Evolutionary conservation across 306 rosid species (phyloP).

Genomic region (Quercus parvula): DNA sequence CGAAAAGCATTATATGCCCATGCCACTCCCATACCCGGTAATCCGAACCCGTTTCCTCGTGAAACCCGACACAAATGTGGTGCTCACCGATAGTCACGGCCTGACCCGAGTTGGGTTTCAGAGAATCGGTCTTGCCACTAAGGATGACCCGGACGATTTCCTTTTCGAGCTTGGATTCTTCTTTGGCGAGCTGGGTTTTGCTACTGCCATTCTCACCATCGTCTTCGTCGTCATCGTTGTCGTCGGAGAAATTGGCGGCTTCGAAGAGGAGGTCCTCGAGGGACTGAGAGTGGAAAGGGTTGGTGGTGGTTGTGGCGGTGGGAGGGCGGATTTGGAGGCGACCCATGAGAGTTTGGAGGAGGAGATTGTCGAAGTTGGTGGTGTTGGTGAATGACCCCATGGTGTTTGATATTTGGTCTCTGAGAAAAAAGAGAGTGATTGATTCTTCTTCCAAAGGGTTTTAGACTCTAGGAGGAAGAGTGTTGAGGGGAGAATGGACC

Average conservation of each 20-base stretch:
- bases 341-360: slow-evolving; percentile 68
- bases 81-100: slow-evolving; percentile 75
- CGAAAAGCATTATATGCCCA: slow-evolving; percentile 81
- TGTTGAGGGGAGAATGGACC: no score
- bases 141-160: slow-evolving; percentile 62
- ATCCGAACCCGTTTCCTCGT: slow-evolving; percentile 69
- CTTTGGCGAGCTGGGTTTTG: slow-evolving; percentile 46
- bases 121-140: slow-evolving; percentile 49
- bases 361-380: slow-evolving; percentile 51
- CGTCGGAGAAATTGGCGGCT: slow-evolving; percentile 36
- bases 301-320: not conserved
- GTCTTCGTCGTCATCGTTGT: slow-evolving; percentile 36
- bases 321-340: slow-evolving; percentile 64
- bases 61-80: slow-evolving; percentile 77
- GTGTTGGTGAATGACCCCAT: slow-evolving; percentile 54
- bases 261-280: slow-evolving; percentile 72
- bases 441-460: slow-evolving; percentile 3
- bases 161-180: slow-evolving; percentile 56
- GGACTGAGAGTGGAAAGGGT: slow-evolving; percentile 53
- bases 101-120: slow-evolving; percentile 85
- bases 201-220: slow-evolving; percentile 13
- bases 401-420: slow-evolving; percentile 21
- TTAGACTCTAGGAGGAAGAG: not conserved
- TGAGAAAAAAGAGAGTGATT: not conserved
- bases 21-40: slow-evolving; percentile 99